phyloP scores from a whole-genome alignment of 2,329 filamentous ascomycete genomes.

The Neofusicoccum cordaticola region DNA sequence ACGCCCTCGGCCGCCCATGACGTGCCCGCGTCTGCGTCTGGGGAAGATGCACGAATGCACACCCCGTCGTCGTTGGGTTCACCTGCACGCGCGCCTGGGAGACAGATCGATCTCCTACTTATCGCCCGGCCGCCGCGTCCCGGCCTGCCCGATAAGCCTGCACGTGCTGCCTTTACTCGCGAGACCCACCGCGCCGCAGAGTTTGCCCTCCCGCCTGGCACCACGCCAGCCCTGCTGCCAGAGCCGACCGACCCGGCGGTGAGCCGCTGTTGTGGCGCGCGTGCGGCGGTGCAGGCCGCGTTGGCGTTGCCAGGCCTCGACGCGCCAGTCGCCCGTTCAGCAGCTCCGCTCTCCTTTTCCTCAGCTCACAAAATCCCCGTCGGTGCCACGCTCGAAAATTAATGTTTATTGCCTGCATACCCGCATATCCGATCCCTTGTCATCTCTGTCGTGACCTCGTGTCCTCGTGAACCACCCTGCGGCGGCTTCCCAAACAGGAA shows the following conservation, averaged over 20 bases:
- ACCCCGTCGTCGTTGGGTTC: neutral
- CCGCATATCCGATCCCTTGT: neutral
- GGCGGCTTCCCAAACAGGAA: neutral
- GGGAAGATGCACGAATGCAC: neutral
- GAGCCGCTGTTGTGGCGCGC: neutral
- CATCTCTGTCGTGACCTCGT: neutral
- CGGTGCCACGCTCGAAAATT: neutral
- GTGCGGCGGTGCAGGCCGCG: neutral
- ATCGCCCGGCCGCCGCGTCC: neutral
- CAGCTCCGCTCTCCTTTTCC: too few relatives aligned
- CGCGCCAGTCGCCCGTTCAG: too few relatives aligned
- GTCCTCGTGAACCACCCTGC: slow-evolving; percentile 7
- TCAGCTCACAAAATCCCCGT: too few relatives aligned
- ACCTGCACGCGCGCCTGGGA: neutral
- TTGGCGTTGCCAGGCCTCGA: neutral
- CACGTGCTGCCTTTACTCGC: neutral
- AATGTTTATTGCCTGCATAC: slow-evolving; percentile 1
- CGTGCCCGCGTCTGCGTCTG: neutral
- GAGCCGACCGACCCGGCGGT: too few relatives aligned
- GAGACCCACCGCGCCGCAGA: neutral
- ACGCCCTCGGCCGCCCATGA: neutral
- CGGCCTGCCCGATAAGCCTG: neutral
- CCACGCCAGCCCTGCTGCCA: neutral
- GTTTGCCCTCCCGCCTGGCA: neutral
- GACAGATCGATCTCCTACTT: neutral